Base-by-base conservation (phyloP, 768 basidiomycete genomes). In the Podaxis pistillaris region DNA sequence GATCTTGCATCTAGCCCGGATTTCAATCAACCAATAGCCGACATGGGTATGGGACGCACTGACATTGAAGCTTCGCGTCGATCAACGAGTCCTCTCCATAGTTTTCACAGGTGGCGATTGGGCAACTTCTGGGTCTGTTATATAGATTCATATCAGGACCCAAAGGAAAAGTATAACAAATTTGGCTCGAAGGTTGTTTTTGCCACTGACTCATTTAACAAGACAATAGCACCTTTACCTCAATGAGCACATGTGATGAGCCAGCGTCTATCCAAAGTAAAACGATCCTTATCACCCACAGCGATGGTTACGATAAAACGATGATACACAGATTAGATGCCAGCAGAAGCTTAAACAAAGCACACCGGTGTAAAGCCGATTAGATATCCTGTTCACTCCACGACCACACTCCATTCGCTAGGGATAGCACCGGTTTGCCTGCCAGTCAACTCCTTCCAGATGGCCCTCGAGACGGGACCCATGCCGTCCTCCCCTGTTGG, bases 371-470 rank as follows among this genome's bases (percentile, higher is more conserved):
- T 33, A 33, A 9, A 9, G 33, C 33, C 33, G 33, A 33, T 46
- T 17, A 5, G 15, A 52, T 8, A 44, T 47, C 41, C 22, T 8
- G 40, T 60, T 62, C 40, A 68, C 30, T 63, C 56, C 56, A 83
- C 75, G 15, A 73, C 67, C 26, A 90, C 86, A 70, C 86, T 90
- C 94, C 94, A 96, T 30, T 89, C 86, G 71, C 90, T 91, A 49
- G 83, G 77, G 60, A 94, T 87, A 65, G 76, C 74, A 3, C 94
- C 94, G 64, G 86, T 88, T 75, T 96, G 93, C 59, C 91, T 86
- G 78, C 82, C 92, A 33, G 87, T 79, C n/a, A 97, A 79, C 66
- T 87, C 84, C 56, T 81, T 82, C 74, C 88, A 85, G 41, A 96
- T 79, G 17, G 85, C 86, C 13, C 83, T 80, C 11, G 90, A 91